Conservation (phyloP, 148 eudicot genomes). For the Cornus controversa region DNA sequence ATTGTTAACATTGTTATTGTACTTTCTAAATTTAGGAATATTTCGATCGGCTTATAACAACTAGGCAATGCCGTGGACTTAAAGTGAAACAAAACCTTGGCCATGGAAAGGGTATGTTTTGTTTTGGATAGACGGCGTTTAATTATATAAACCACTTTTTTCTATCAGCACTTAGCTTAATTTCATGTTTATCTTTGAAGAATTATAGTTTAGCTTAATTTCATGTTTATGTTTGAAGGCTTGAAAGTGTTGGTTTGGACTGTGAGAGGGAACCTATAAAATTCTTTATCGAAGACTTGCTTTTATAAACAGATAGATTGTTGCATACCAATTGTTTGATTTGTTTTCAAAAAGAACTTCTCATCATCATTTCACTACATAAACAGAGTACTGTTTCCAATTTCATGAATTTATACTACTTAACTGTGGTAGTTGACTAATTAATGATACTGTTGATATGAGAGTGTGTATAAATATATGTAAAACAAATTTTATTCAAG, state of each 20-base stretch:
- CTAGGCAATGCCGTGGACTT: slow-evolving; percentile 38
- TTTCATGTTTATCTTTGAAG: too few species aligned
- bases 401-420: not conserved
- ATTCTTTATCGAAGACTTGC: not conserved
- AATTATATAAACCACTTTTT: not conserved
- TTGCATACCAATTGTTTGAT: slow-evolving; percentile 19
- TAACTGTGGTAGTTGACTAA: not conserved
- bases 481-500: too few species aligned
- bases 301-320: not conserved
- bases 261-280: not conserved
- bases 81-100: slow-evolving; percentile 48
- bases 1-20: not conserved
- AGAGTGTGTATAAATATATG: not conserved
- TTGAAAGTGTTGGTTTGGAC: not conserved
- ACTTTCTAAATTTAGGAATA: slow-evolving; percentile 46
- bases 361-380: not conserved
- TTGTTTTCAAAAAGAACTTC: not conserved
- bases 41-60: slow-evolving; percentile 51
- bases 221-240: not conserved
- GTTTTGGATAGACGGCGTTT: not conserved
- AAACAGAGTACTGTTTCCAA: not conserved
- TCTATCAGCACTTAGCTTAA: not conserved
- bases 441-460: not conserved
- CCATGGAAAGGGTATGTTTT: slow-evolving; percentile 54
- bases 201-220: not conserved